Percentiles rank a stretch among this genome's conserved stretches.
Conservation (phyloP, 2,329 filamentous ascomycete species). For the Colletotrichum tofieldiae region DNA sequence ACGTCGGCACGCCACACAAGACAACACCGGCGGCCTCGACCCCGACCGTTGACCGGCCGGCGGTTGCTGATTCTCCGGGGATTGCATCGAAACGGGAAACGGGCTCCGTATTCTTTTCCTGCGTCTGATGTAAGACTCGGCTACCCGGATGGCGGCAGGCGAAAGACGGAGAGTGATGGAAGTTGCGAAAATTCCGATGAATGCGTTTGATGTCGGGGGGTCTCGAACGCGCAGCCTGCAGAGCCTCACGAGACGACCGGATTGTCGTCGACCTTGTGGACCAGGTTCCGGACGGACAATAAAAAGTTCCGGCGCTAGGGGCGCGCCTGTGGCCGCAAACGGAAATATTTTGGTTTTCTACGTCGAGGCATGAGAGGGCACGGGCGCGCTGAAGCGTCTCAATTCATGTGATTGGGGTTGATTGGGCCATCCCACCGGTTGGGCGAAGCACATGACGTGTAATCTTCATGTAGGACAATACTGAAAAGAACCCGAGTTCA, state of each 20-base stretch:
- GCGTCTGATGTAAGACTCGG: too few relatives aligned
- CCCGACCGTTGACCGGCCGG: not conserved
- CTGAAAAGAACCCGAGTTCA: too few relatives aligned
- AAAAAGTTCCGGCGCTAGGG: slow-evolving; percentile 15
- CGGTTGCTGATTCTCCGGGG: not conserved
- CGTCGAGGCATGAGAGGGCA: not conserved
- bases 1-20: not conserved
- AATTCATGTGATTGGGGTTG: not conserved
- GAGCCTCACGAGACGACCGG: not conserved
- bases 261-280: not conserved
- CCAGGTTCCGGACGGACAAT: not conserved
- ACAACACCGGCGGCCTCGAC: not conserved
- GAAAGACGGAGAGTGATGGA: not conserved
- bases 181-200: not conserved
- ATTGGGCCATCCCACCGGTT: not conserved
- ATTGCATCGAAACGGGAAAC: not conserved
- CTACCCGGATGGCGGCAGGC: too few relatives aligned
- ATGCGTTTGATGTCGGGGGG: not conserved
- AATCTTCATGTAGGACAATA: not conserved
- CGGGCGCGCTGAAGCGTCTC: not conserved
- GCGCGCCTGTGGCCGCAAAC: not conserved
- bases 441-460: not conserved
- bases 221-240: too few relatives aligned
- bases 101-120: not conserved
- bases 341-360: not conserved